Base-by-base conservation (phyloP, 75 land plant genomes). In the Selaginella moellendorffii region DNA sequence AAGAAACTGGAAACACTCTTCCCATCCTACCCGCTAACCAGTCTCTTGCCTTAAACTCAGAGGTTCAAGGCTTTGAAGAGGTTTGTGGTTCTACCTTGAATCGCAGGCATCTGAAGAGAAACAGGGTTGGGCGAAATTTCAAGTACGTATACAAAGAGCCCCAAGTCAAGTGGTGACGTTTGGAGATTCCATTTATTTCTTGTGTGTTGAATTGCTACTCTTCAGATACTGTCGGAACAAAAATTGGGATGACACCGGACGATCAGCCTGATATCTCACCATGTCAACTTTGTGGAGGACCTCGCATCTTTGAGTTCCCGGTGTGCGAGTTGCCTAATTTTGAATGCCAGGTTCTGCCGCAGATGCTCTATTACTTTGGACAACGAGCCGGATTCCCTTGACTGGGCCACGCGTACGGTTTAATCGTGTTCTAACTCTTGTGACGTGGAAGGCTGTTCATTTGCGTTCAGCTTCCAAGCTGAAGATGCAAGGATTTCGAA, bases 131-230 rank as follows among this genome's bases (percentile, higher is more conserved):
- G 95, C 89, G 14, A 67, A 78, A 61, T 91, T 91, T 54, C 82
- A 91, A 68, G 84, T 74, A 22, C 72, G 76, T 0, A 74, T 91
- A 29, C 54, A 75, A 20, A 79, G 67, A 30, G 77, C 79, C 25
- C 86, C 95, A 30, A 80, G 77, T 29, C 97, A 91, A 76, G 93
- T 91, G 0, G 54, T 91, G 24, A 80, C 95, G 83, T 86, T 56
- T 54, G 0, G 26, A 28, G n/a, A n/a, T n/a, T n/a, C n/a, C n/a
- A n/a, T n/a, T n/a, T 36, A 36, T 36, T 5, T 36, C 46, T 36
- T 5, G 10, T 36, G 46, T 36, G 14, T 36, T 36, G 5, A 36
- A 36, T 36, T 5, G 14, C 14, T 36, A 5, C 5, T 14, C 14
- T 36, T 5, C 46, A 36, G 46, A 36, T 36, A 14, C 46, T 5